phyloP scores from a whole-genome alignment of 2,329 filamentous ascomycete genomes.

The Dothidotthia symphoricarpi region DNA sequence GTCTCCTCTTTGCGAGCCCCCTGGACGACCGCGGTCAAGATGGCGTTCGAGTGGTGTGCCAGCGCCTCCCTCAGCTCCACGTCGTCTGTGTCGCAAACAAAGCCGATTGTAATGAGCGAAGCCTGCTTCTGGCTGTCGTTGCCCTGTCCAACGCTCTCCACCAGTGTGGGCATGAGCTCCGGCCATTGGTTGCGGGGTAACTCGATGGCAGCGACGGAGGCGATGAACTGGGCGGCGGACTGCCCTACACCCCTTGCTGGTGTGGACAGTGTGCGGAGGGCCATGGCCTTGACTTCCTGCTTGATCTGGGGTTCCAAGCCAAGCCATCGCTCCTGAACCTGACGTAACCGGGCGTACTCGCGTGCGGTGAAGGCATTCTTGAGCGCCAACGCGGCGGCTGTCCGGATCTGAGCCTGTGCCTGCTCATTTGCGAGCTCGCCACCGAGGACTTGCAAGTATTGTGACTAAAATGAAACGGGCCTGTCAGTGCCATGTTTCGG shows the following conservation, averaged over 20 bases:
- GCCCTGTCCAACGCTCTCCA: constrained; percentile 88
- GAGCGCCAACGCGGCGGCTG: constrained; percentile 90
- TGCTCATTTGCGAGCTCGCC: constrained; percentile 91
- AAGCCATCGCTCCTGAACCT: constrained; percentile 92
- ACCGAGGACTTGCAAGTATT: constrained; percentile 80
- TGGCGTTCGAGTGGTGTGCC: constrained; percentile 89
- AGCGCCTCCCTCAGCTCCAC: constrained; percentile 77
- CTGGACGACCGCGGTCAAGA: constrained; percentile 95
- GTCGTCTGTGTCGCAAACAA: constrained; percentile 96
- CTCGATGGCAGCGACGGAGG: constrained; percentile 92
- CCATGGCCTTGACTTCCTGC: constrained; percentile 80
- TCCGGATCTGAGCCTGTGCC: constrained; percentile 78
- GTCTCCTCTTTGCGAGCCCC: constrained; percentile 95
- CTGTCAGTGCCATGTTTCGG: constrained; percentile 26
- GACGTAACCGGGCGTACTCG: constrained; percentile 81
- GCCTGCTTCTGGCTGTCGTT: constrained; percentile 88
- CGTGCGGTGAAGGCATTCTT: constrained; percentile 98
- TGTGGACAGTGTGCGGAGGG: constrained; percentile 82
- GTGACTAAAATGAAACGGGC: constrained; percentile 59
- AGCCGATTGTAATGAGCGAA: constrained; percentile 93
- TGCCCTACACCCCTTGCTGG: constrained; percentile 78
- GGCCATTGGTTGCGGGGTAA: constrained; percentile 90
- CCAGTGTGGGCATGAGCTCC: constrained; percentile 82
- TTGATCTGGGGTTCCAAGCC: constrained; percentile 79
- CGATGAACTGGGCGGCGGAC: constrained; percentile 91